These are phyloP conservation scores for Colletotrichum sp. DNA, from an alignment of 2,329 filamentous ascomycete species.

Conservation along the genomic window DNA sequence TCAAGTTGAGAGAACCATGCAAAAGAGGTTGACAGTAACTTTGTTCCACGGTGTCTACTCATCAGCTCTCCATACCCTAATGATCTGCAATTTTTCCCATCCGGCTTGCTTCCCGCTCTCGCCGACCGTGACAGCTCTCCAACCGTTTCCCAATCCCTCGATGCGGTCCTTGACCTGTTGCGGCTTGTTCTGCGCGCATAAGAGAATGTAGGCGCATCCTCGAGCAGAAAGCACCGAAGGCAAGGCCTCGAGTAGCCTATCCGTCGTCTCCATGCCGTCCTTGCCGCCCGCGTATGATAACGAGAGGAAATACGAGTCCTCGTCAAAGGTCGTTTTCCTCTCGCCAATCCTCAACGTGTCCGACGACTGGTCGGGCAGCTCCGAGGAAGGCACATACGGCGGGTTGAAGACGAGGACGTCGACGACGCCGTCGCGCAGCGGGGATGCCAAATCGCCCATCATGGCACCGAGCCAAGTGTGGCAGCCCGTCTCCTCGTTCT, in stretches of 20 bases:
- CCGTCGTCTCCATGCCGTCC: constrained; percentile 94
- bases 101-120: constrained; percentile 86
- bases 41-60: background rate
- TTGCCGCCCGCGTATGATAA: constrained; percentile 87
- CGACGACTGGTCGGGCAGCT: constrained; percentile 59
- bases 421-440: constrained; percentile 63
- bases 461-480: constrained; percentile 68
- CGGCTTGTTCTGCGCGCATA: constrained; percentile 91
- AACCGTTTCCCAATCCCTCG: constrained; percentile 54
- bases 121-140: constrained; percentile 80
- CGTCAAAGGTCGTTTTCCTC: constrained; percentile 64
- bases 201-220: constrained; percentile 86
- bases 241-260: constrained; percentile 75
- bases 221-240: constrained; percentile 65
- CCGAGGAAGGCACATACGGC: constrained; percentile 89
- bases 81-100: constrained; percentile 91
- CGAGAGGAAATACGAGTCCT: constrained; percentile 82
- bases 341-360: constrained; percentile 20
- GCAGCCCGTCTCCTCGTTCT: constrained; percentile 38
- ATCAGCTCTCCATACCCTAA: constrained; percentile 79
- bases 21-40: background rate
- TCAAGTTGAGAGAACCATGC: background rate
- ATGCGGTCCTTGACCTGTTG: constrained; percentile 69
- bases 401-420: constrained; percentile 97
- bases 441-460: constrained; percentile 72